Conservation (phyloP, 495 filamentous ascomycete species). For the Emericellopsis terricola region DNA sequence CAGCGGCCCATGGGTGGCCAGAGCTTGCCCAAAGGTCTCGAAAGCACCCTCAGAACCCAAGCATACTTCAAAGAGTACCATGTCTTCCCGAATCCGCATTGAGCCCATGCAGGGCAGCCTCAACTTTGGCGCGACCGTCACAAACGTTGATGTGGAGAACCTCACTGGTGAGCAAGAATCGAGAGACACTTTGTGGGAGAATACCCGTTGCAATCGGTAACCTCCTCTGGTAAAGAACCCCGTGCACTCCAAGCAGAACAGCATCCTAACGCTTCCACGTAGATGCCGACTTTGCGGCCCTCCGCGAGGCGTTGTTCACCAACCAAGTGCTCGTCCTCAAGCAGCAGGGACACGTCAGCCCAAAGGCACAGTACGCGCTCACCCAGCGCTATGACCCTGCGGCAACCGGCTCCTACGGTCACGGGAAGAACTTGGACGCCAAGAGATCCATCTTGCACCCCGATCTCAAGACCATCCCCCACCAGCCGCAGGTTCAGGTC, state of each 20-base stretch:
- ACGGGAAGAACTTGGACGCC: conserved; percentile 49
- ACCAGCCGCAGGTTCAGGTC: conserved; percentile 62
- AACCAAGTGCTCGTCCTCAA: conserved; percentile 52
- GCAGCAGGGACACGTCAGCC: conserved; percentile 38
- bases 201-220: no score
- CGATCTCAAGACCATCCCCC: conserved; percentile 59
- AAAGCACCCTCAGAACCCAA: no score
- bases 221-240: conserved; percentile 26
- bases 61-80: no score
- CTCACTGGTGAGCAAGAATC: no score
- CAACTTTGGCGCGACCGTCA: conserved; percentile 39
- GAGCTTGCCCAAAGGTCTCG: no score
- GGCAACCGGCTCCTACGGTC: conserved; percentile 41
- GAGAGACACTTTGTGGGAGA: no score
- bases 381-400: conserved; percentile 52
- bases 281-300: conserved; percentile 41
- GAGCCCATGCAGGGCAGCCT: no score
- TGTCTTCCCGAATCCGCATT: no score
- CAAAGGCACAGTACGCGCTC: conserved; percentile 51
- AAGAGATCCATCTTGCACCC: conserved; percentile 56
- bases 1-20: no score
- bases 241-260: conserved; percentile 1
- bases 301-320: conserved; percentile 41
- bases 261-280: conserved; percentile 5
- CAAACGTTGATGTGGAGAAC: conserved; percentile 38